phyloP scores from a whole-genome alignment of 257 asterid genomes.

The Voacanga thouarsii region DNA sequence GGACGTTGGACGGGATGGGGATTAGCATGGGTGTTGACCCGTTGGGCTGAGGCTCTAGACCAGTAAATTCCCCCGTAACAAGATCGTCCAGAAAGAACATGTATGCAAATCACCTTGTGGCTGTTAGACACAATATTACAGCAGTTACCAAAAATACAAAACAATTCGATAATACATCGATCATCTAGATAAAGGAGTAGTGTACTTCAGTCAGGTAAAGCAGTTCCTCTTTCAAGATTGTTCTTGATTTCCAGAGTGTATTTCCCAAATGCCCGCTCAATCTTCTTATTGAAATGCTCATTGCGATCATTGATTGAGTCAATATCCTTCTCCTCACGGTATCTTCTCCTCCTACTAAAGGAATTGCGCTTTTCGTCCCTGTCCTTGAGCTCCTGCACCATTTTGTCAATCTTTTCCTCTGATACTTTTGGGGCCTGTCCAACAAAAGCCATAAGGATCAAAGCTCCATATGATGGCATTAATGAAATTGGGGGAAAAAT shows the following conservation, averaged over 20 bases:
- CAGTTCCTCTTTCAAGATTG: conserved; percentile 85
- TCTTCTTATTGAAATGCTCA: conserved; percentile 95
- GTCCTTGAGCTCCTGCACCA: conserved; percentile 87
- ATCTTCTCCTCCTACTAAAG: conserved; percentile 94
- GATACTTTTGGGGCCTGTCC: conserved; percentile 69
- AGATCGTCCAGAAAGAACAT: not conserved
- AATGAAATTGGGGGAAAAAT: not conserved
- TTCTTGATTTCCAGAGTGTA: conserved; percentile 95
- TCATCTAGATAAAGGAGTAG: not conserved
- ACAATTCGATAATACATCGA: not conserved
- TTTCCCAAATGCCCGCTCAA: conserved; percentile 89
- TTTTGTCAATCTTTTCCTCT: conserved; percentile 71
- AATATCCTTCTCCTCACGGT: conserved; percentile 91
- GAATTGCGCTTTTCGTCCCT: conserved; percentile 76
- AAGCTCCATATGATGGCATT: not conserved
- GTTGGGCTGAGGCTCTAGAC: not conserved
- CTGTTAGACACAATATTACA: not conserved
- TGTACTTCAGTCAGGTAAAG: conserved; percentile 48
- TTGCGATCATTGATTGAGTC: conserved; percentile 88
- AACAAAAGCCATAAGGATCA: not conserved
- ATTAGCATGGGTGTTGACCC: too few species aligned
- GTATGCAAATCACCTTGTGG: not conserved
- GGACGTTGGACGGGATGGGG: too few species aligned
- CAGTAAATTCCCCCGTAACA: not conserved
- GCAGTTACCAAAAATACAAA: not conserved